phyloP scores from a whole-genome alignment of 2,329 filamentous ascomycete species.

The Pyrenophora teres region DNA sequence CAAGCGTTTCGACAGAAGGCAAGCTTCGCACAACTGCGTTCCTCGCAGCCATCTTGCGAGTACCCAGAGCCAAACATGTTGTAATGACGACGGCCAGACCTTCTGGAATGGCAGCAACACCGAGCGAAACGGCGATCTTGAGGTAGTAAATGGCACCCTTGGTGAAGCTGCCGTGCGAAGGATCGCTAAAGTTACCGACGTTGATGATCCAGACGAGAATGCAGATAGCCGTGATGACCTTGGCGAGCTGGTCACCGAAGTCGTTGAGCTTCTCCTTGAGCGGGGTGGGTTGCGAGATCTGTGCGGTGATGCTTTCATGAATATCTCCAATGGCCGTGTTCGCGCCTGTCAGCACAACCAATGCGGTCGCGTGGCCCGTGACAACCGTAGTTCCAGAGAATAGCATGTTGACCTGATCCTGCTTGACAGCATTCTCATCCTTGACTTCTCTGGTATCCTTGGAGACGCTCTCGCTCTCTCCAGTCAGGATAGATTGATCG shows the following conservation, averaged over 20 bases:
- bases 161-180: constrained; percentile 87
- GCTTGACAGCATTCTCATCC: constrained; percentile 87
- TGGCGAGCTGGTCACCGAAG: constrained; percentile 93
- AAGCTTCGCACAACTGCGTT: constrained; percentile 96
- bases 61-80: constrained; percentile 94
- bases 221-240: constrained; percentile 98
- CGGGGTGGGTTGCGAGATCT: constrained; percentile 96
- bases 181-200: constrained; percentile 94
- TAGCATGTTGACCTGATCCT: constrained; percentile 96
- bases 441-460: constrained; percentile 74
- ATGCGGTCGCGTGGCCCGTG: constrained; percentile 85
- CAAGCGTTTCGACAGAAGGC: constrained; percentile 94
- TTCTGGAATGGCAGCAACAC: constrained; percentile 96
- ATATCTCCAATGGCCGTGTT: constrained; percentile 97
- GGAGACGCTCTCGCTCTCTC: constrained; percentile 94
- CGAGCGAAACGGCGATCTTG: constrained; percentile 97
- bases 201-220: constrained; percentile 98
- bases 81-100: constrained; percentile 98
- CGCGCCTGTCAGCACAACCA: constrained; percentile 87
- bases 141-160: constrained; percentile 99
- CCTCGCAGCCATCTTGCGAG: constrained; percentile 97
- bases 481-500: constrained; percentile 95
- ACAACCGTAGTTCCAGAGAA: constrained; percentile 99
- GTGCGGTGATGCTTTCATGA: constrained; percentile 96
- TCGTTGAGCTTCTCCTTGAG: constrained; percentile 99